Base-by-base conservation (phyloP, 2,329 filamentous ascomycete genomes). In the Pseudogymnoascus sp. region DNA sequence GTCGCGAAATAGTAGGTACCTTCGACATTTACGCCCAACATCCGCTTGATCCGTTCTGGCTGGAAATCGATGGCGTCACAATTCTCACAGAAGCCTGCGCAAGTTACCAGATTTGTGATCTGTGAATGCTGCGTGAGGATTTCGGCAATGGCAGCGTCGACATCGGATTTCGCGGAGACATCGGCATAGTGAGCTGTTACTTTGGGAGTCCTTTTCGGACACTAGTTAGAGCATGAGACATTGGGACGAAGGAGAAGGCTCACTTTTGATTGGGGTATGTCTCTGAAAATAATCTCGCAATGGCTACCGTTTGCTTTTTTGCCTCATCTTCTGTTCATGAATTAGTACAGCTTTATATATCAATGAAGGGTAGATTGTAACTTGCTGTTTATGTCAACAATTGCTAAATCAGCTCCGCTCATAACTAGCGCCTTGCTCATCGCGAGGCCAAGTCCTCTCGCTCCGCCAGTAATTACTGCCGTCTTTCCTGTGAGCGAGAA, bases 31-130 rank as follows among this genome's bases (percentile, higher is more conserved):
- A 97, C 93, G 60, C 86, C 87, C 91, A 91, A 97, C 14, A 97
- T 86, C 80, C 96, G 96, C 76, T 93, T 87, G 77, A 97, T 88
- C 68, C 93, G 89, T 69, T 96, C 91, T 69, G 93, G 86, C 0
- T 93, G 93, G 78, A 97, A 97, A 69, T 88, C 87, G 71, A 93
- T 89, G 56, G 93, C 93, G 71, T 96, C 89, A 72, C 92, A 96
- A 80, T 97, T 97, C 80, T 97, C 93, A 12, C 91, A 95, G 79
- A 97, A 96, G 53, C 93, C 93, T 60, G 93, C 93, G n/a, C 91
- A 96, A 25, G 93, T 97, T 70, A 97, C 93, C 25, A 97, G 84
- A 76, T 91, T 88, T 77, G 96, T 92, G 69, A 97, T 91, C 75
- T 89, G 88, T 76, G 88, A 88, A 74, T 96, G 93, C 64, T 83